A percentile compares a stretch with the other conserved stretches of the same genome.
Evolutionary conservation across 2,329 filamentous ascomycete species (phyloP).

Genomic region (Fusarium albosuccineum): DNA sequence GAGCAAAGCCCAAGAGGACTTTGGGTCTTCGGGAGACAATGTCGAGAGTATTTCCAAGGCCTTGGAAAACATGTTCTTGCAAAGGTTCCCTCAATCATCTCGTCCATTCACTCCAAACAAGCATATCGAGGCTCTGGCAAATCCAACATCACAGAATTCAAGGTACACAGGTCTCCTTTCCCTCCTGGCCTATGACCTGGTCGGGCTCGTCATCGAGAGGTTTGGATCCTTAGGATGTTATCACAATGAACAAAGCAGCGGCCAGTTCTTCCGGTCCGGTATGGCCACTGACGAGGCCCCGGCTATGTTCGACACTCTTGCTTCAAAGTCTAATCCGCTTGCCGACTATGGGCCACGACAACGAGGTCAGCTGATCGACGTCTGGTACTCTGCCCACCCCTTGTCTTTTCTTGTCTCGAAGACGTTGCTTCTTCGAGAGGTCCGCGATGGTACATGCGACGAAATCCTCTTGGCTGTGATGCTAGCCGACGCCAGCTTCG

Average conservation of each 20-base stretch:
- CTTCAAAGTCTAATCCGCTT: slow-evolving; percentile 44
- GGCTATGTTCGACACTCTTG: slow-evolving; percentile 49
- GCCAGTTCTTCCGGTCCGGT: slow-evolving; percentile 46
- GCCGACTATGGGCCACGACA: slow-evolving; percentile 49
- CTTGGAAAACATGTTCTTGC: slow-evolving; percentile 49
- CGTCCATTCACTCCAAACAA: slow-evolving; percentile 8
- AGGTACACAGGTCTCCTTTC: slow-evolving; percentile 47
- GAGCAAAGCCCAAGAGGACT: slow-evolving; percentile 40
- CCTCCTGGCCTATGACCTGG: slow-evolving; percentile 49
- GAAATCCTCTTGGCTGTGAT: slow-evolving; percentile 55
- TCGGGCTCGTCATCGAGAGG: slow-evolving; percentile 47
- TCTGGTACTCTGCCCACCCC: slow-evolving; percentile 58
- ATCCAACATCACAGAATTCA: slow-evolving; percentile 19
- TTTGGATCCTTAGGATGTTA: slow-evolving; percentile 49
- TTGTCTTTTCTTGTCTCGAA: slow-evolving; percentile 57
- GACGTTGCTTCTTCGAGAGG: slow-evolving; percentile 54
- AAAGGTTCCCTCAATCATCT: slow-evolving; percentile 42
- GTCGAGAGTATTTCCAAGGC: slow-evolving; percentile 46
- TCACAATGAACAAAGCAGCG: slow-evolving; percentile 45
- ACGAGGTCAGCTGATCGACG: slow-evolving; percentile 54
- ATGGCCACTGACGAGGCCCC: slow-evolving; percentile 46
- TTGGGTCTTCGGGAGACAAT: slow-evolving; percentile 23
- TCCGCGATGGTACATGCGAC: slow-evolving; percentile 55
- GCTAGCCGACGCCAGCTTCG: slow-evolving; percentile 55
- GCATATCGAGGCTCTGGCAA: not conserved